These are phyloP conservation scores for Murraya koenigii DNA, from an alignment of 345 rosid genomes.

Conservation along the genomic window DNA sequence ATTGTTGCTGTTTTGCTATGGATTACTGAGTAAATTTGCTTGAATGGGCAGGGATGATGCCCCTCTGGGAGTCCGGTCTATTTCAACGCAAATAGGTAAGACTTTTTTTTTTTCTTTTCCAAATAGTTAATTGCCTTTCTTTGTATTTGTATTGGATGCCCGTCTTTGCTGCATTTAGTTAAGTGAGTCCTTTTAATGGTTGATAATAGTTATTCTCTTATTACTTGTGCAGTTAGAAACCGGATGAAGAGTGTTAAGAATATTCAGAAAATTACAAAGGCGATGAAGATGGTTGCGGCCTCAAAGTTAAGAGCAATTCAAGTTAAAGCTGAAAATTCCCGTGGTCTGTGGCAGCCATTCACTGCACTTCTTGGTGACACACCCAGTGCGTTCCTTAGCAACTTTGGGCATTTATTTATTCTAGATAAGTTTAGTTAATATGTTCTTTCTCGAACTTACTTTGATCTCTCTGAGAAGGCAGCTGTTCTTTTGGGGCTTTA, in stretches of 20 bases:
- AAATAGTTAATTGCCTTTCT: neutral
- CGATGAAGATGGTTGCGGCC: slow-evolving; percentile 99
- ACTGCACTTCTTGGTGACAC: slow-evolving; percentile 72
- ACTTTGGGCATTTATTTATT: neutral
- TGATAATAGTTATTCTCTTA: slow-evolving; percentile 9
- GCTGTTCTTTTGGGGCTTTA: neutral
- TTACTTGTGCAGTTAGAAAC: slow-evolving; percentile 68
- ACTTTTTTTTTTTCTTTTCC: slow-evolving; percentile 8
- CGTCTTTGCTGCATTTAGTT: neutral
- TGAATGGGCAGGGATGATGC: slow-evolving; percentile 67
- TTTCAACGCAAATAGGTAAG: slow-evolving; percentile 96
- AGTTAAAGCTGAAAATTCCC: slow-evolving; percentile 85
- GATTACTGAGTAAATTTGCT: slow-evolving; percentile 13
- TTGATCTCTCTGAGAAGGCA: neutral
- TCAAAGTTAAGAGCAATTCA: slow-evolving; percentile 91
- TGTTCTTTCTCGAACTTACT: neutral
- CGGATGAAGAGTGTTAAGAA: slow-evolving; percentile 99
- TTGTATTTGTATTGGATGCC: neutral
- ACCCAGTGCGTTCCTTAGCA: slow-evolving; percentile 42
- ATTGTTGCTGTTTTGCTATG: neutral
- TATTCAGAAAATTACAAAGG: slow-evolving; percentile 97
- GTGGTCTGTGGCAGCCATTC: slow-evolving; percentile 97
- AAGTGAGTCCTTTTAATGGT: neutral
- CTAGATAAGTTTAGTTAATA: neutral
- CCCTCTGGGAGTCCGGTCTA: slow-evolving; percentile 62